Evolutionary conservation across 2,329 filamentous ascomycete species (phyloP).

Genomic region (Lachnellula arida): DNA sequence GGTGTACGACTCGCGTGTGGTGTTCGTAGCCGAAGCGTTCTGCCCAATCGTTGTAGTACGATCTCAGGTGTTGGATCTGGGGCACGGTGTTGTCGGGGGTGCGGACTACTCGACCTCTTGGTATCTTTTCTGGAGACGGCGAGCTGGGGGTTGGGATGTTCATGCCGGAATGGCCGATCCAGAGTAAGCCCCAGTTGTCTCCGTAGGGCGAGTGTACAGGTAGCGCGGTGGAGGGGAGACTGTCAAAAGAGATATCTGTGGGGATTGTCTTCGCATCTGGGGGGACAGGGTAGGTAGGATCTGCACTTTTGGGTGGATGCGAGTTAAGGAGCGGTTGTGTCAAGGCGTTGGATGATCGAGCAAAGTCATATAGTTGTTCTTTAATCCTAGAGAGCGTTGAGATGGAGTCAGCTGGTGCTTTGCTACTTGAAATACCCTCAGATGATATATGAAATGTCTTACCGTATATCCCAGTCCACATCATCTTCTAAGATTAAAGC

Average conservation of each 20-base stretch:
- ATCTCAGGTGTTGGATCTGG: neutral
- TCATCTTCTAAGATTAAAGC: constrained; percentile 40
- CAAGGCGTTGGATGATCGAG: constrained; percentile 4
- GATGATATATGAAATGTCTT: no score
- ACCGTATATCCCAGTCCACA: constrained; percentile 39
- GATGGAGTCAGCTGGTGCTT: no score
- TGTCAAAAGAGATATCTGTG: neutral
- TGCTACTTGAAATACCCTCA: no score
- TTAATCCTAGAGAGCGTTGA: constrained; percentile 21
- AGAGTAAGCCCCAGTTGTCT: constrained; percentile 34
- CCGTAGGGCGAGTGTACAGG: constrained; percentile 21
- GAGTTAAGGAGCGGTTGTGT: constrained; percentile 1
- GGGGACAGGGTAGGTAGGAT: constrained; percentile 1
- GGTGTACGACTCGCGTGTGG: neutral
- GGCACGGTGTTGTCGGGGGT: neutral
- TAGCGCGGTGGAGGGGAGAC: neutral
- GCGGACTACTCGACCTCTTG: neutral
- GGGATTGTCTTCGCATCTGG: neutral
- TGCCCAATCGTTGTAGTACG: neutral
- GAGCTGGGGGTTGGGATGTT: neutral
- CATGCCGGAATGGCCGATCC: constrained; percentile 33
- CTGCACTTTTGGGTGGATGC: neutral
- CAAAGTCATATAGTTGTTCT: constrained; percentile 27
- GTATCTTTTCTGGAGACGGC: neutral
- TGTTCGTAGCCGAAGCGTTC: neutral